A percentile compares a stretch with the other conserved stretches of the same genome.
These are phyloP conservation scores for Centella asiatica DNA, from an alignment of 129 eudicot species.

Conservation along the genomic window DNA sequence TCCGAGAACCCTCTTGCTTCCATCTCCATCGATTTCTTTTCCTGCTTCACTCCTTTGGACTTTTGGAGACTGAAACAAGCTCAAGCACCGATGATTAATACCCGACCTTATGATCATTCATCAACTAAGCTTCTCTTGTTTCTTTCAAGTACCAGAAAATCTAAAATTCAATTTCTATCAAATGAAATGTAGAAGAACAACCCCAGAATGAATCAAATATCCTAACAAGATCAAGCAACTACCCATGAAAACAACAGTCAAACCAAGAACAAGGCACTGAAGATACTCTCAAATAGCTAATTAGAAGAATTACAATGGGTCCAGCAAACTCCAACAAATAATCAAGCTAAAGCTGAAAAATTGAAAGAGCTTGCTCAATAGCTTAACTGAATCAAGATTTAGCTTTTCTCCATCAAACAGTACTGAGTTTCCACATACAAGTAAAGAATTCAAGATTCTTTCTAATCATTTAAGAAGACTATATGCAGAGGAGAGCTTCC, in stretches of 20 bases:
- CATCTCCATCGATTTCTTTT: constrained; percentile 36
- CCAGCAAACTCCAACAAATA: not conserved
- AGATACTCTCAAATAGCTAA: not conserved
- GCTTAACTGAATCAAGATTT: not conserved
- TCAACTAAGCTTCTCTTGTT: constrained; percentile 14
- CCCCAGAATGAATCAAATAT: not conserved
- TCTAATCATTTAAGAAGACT: constrained; percentile 1
- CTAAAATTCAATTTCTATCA: constrained; percentile 9
- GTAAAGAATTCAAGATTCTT: not conserved
- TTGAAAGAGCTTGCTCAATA: not conserved
- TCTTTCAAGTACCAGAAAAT: constrained; percentile 23
- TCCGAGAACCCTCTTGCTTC: constrained; percentile 63
- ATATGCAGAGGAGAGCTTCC: no score
- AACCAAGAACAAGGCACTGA: not conserved
- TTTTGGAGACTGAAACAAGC: constrained; percentile 15
- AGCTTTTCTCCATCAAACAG: not conserved
- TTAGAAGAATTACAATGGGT: not conserved
- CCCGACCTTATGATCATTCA: constrained; percentile 17
- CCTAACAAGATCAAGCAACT: not conserved
- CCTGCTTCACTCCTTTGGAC: constrained; percentile 23
- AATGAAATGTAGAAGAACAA: not conserved
- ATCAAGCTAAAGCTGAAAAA: constrained; percentile 9
- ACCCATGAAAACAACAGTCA: not conserved
- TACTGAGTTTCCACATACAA: not conserved
- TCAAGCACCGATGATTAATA: constrained; percentile 18